phyloP scores from a whole-genome alignment of 192 early-diverging fungal genomes.

The Backusella sp. region DNA sequence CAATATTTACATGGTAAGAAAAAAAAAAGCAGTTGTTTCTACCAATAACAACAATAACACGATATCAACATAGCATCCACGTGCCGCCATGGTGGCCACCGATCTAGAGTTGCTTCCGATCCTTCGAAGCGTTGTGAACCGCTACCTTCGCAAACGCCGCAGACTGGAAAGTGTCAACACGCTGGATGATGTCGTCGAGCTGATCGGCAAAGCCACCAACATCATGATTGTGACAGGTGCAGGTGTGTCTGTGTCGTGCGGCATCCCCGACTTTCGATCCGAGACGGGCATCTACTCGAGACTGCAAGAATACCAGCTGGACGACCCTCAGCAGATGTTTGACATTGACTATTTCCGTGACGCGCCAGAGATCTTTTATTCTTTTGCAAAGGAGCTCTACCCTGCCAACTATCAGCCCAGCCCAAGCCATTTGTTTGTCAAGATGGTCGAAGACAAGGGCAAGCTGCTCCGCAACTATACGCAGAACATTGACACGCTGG shows the following conservation, averaged over 20 bases:
- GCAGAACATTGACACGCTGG: constrained; percentile 97
- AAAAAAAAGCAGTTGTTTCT: not conserved
- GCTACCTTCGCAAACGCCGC: constrained; percentile 54
- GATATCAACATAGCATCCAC: constrained; percentile 22
- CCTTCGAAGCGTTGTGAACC: constrained; percentile 52
- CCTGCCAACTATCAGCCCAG: constrained; percentile 88
- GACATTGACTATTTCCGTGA: constrained; percentile 89
- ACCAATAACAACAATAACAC: not conserved
- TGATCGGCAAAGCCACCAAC: constrained; percentile 58
- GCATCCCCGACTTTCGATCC: constrained; percentile 97
- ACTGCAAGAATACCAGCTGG: constrained; percentile 85
- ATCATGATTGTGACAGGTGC: constrained; percentile 94
- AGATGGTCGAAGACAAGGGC: constrained; percentile 79
- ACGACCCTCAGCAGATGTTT: constrained; percentile 96
- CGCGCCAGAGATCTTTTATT: constrained; percentile 90
- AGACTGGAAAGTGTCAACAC: constrained; percentile 57
- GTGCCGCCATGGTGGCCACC: constrained; percentile 41
- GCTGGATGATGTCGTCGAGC: constrained; percentile 59
- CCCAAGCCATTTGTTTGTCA: constrained; percentile 85
- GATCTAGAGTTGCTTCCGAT: constrained; percentile 62
- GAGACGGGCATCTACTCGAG: constrained; percentile 89
- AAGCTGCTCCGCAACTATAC: constrained; percentile 94
- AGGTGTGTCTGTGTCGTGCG: constrained; percentile 90
- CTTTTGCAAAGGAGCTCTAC: constrained; percentile 91
- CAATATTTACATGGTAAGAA: constrained; percentile 42